Evolutionary conservation across 2,329 filamentous ascomycete genomes (phyloP), one percentile per base, ranked within the genome.

Genomic region (Xylaria hypoxylon): DNA sequence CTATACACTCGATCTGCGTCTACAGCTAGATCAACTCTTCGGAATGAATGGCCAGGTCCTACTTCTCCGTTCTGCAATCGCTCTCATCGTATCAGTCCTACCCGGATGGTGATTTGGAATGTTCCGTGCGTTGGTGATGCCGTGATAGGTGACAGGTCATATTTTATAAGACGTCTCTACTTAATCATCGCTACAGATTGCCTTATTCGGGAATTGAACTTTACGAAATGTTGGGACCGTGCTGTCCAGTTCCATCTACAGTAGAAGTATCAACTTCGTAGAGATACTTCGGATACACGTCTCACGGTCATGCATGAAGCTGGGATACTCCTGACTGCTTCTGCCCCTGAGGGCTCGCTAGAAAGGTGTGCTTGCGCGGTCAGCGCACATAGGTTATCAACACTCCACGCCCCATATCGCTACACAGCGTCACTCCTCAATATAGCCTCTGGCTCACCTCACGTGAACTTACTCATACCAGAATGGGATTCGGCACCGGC

Each of bases 371-470:
- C 24, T 53, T 48, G 40, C 40, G 51, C 59, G 66, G 66, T 66
- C 55, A 60, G 63, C 59, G 47, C 28, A 35, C 45, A 31, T 45
- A 44, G 31, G 31, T 44, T 64, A 56, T 64, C 59, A 44, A 64
- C 47, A 58, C 48, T 17, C 45, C 56, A 57, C 35, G 38, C 45
- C 51, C 60, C 24, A 51, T 31, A 51, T 48, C 31, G 40, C 44
- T 35, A 59, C 51, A 53, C 55, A 64, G 38, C 50, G 48, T 47
- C 44, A 11, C 45, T 53, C 40, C 59, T 52, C 64, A 19, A 67
- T 67, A 64, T 65, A 68, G 48, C 59, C 67, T 72, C 72, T 63
- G 68, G 71, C 71, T 72, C 70, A 71, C 70, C 72, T 73, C 68
- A 73, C 69, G 66, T 71, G 68, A 58, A 64, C 68, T 67, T 57